These are phyloP conservation scores for Brassica rapa DNA, from an alignment of 345 rosid species.

Conservation along the genomic window DNA sequence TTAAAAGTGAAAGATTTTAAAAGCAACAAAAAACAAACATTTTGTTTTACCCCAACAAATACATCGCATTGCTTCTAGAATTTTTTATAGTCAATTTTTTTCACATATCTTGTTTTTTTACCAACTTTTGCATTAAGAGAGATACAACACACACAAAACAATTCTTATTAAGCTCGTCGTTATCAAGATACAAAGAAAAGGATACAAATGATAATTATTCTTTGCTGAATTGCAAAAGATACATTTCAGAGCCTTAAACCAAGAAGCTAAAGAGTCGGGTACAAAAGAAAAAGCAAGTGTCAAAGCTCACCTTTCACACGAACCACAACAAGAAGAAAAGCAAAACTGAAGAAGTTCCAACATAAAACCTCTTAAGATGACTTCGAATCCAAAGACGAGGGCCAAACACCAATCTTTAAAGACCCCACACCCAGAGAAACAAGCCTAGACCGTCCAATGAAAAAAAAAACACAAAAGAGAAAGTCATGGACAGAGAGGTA, in stretches of 20 bases:
- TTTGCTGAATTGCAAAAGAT: neutral
- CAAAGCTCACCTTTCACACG: neutral
- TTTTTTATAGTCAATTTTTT: neutral
- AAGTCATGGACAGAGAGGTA: neutral
- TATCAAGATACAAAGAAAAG: neutral
- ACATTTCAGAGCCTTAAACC: neutral
- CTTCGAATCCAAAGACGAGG: neutral
- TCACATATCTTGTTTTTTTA: neutral
- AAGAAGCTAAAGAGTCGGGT: neutral
- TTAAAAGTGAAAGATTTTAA: neutral
- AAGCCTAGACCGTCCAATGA: neutral
- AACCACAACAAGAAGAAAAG: neutral
- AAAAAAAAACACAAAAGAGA: too few species aligned
- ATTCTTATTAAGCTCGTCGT: neutral
- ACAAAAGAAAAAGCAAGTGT: neutral
- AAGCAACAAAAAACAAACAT: slow-evolving; percentile 2
- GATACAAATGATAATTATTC: too few species aligned
- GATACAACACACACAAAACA: neutral
- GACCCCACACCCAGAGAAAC: neutral
- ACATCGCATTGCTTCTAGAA: neutral
- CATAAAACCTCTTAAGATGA: neutral
- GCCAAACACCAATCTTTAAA: neutral
- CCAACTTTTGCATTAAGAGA: neutral
- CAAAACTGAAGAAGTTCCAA: neutral
- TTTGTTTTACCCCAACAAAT: neutral